phyloP scores from a whole-genome alignment of 1,139 yeast genomes.

The Suzukiozyma palmioleophila region DNA sequence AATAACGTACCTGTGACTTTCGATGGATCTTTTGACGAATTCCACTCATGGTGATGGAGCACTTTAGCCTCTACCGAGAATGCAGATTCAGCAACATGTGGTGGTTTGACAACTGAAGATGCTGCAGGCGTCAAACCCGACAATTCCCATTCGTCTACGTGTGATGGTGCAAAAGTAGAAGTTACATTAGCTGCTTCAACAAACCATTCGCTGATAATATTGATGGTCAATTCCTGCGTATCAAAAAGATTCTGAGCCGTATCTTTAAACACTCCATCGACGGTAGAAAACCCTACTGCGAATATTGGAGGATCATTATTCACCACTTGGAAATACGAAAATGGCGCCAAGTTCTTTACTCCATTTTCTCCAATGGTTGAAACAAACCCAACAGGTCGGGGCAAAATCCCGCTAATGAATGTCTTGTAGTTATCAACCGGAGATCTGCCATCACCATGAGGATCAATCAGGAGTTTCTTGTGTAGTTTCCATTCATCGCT shows the following conservation, averaged over 20 bases:
- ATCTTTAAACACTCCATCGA: constrained; percentile 41
- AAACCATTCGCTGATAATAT: constrained; percentile 60
- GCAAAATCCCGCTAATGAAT: constrained; percentile 47
- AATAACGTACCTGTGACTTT: constrained; percentile 36
- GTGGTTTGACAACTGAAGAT: constrained; percentile 45
- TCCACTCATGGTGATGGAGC: constrained; percentile 41
- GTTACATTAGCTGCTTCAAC: constrained; percentile 58
- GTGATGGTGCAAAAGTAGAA: constrained; percentile 45
- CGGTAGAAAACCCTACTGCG: constrained; percentile 43
- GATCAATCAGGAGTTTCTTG: constrained; percentile 46
- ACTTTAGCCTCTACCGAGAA: constrained; percentile 56
- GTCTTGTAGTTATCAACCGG: constrained; percentile 47
- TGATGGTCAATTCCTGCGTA: constrained; percentile 54
- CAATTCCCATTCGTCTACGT: constrained; percentile 52
- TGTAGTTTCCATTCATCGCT: constrained; percentile 39
- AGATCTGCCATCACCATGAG: constrained; percentile 38
- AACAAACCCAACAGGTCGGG: constrained; percentile 59
- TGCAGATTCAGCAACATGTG: constrained; percentile 59
- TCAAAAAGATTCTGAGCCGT: constrained; percentile 45
- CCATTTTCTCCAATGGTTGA: constrained; percentile 46
- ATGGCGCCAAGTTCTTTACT: constrained; percentile 50
- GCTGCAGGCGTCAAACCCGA: constrained; percentile 48
- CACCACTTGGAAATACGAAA: constrained; percentile 49
- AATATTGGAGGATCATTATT: constrained; percentile 58
- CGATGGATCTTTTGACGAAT: constrained; percentile 33